Percentiles rank a stretch among this genome's conserved stretches.
These are phyloP conservation scores for Fraxinus platypoda DNA, from an alignment of 305 asterid genomes.

Conservation along the genomic window DNA sequence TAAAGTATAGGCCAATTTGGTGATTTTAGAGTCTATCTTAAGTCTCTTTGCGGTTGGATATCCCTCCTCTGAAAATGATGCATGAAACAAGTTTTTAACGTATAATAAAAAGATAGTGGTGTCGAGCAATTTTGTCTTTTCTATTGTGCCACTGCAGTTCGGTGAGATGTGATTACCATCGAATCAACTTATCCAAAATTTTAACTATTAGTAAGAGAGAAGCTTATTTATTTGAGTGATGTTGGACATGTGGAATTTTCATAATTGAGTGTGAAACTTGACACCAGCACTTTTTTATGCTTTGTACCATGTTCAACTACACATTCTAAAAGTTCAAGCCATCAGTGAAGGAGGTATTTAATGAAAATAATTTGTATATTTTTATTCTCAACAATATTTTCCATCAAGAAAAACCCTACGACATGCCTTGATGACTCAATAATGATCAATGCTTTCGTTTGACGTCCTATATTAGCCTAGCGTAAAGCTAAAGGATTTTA, in stretches of 20 bases:
- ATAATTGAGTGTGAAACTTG: not conserved
- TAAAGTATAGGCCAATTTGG: not conserved
- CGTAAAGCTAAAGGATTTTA: not conserved
- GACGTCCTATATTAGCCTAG: not conserved
- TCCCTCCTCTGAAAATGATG: not conserved
- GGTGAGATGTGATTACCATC: not conserved
- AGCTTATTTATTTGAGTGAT: not conserved
- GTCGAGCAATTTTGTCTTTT: not conserved
- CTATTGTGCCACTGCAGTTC: not conserved
- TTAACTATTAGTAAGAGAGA: not conserved
- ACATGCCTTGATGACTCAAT: not conserved
- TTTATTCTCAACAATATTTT: not conserved
- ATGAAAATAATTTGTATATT: not conserved
- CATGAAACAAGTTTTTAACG: not conserved
- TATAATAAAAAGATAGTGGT: not conserved
- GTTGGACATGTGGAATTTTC: not conserved
- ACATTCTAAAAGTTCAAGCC: not conserved
- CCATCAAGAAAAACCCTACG: not conserved
- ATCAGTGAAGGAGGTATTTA: not conserved
- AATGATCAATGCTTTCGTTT: not conserved
- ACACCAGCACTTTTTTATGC: not conserved
- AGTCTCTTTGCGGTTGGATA: not conserved
- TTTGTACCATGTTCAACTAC: not conserved
- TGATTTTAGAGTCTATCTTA: not conserved
- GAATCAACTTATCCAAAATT: not conserved